Evolutionary conservation across 129 eudicot species (phyloP).

Genomic region (Daucus carota): DH1_v3.0 NC_030385.2:41443501-41444000

Average conservation of each 20-base stretch:
- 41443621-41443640: conserved; percentile 10
- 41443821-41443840: conserved; percentile 14
- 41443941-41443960: conserved; percentile 20
- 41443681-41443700: conserved; percentile 20
- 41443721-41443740: conserved; percentile 12
- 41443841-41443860: conserved; percentile 20
- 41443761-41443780: conserved; percentile 15
- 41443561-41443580: conserved; percentile 26
- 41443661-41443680: conserved; percentile 21
- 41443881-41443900: conserved; percentile 13
- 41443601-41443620: conserved; percentile 23
- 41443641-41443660: conserved; percentile 20
- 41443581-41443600: conserved; percentile 19
- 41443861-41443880: conserved; percentile 22
- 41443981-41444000: conserved; percentile 12
- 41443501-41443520: conserved; percentile 17
- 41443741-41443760: conserved; percentile 23
- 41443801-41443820: conserved; percentile 21
- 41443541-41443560: conserved; percentile 13
- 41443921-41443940: conserved; percentile 18
- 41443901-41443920: conserved; percentile 28
- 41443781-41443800: conserved; percentile 22
- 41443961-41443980: conserved; percentile 4
- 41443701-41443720: conserved; percentile 20
- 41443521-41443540: conserved; percentile 21